Evolutionary conservation across 306 rosid genomes (phyloP).

Genomic region (Pyrus communis): DNA sequence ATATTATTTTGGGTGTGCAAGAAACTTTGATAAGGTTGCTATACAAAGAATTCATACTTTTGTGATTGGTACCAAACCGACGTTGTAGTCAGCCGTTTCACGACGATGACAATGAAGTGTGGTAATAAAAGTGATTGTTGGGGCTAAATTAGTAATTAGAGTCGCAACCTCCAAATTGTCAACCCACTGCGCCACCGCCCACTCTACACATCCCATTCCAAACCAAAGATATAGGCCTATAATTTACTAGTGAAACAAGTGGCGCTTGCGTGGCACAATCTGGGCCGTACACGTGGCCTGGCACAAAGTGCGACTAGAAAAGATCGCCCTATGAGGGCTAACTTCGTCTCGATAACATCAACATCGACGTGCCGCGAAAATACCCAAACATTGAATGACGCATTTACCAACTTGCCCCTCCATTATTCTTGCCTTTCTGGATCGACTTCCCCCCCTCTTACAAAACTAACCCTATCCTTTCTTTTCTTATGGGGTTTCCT

Average conservation of each 20-base stretch:
- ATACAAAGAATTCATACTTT: too few relatives aligned
- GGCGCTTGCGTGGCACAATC: constrained; percentile 1
- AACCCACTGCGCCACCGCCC: background rate
- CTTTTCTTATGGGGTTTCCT: too few relatives aligned
- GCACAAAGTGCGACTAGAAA: background rate
- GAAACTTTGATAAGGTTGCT: too few relatives aligned
- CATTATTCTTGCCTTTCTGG: too few relatives aligned
- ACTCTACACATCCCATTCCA: background rate
- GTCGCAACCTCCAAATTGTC: background rate
- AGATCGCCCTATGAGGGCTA: constrained; percentile 11
- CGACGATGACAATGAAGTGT: background rate
- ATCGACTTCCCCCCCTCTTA: too few relatives aligned
- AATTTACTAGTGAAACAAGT: background rate
- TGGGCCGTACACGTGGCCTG: background rate
- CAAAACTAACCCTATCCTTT: too few relatives aligned
- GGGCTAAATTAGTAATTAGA: background rate
- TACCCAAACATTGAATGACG: background rate
- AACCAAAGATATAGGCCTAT: background rate
- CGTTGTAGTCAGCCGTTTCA: too few relatives aligned
- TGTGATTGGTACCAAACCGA: too few relatives aligned
- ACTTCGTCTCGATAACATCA: constrained; percentile 16
- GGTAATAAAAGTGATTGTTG: background rate
- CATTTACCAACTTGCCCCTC: background rate
- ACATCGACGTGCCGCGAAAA: constrained; percentile 14
- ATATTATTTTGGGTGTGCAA: too few relatives aligned